These are phyloP conservation scores for Gynochthodes officinalis DNA, from an alignment of 257 asterid genomes.

Conservation along the genomic window DNA sequence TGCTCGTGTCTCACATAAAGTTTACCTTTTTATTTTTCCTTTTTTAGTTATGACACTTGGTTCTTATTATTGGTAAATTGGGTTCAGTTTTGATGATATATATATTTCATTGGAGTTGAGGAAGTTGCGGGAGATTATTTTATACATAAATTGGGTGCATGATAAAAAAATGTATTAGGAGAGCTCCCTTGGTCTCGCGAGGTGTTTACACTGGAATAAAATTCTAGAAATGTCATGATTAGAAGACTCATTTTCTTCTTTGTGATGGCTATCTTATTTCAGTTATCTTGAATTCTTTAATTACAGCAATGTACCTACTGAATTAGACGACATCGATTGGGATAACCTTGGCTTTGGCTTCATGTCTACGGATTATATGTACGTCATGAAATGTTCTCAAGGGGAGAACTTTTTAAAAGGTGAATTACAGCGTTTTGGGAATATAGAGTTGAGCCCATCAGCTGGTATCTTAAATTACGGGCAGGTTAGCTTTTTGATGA, in stretches of 20 bases:
- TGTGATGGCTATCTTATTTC: background rate
- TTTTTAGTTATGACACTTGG: background rate
- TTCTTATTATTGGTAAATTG: background rate
- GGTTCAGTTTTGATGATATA: background rate
- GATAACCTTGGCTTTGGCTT: conserved; percentile 82
- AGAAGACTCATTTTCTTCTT: no score
- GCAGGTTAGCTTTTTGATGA: conserved; percentile 50
- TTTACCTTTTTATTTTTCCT: background rate
- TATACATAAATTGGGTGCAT: background rate
- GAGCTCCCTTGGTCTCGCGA: background rate
- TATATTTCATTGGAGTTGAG: background rate
- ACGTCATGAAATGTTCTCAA: conserved; percentile 71
- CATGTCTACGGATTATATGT: conserved; percentile 86
- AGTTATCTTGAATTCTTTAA: background rate
- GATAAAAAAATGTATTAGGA: background rate
- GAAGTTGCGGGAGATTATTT: background rate
- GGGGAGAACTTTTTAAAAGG: conserved; percentile 66
- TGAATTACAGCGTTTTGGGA: conserved; percentile 78
- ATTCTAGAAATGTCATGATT: background rate
- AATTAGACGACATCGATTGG: conserved; percentile 81
- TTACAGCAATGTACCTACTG: conserved; percentile 51
- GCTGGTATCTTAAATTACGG: conserved; percentile 93
- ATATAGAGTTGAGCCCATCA: conserved; percentile 93
- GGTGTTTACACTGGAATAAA: background rate
- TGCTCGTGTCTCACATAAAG: background rate